Conservation (phyloP, 1,284 basidiomycete genomes). For the Lentinus polychrous region DNA sequence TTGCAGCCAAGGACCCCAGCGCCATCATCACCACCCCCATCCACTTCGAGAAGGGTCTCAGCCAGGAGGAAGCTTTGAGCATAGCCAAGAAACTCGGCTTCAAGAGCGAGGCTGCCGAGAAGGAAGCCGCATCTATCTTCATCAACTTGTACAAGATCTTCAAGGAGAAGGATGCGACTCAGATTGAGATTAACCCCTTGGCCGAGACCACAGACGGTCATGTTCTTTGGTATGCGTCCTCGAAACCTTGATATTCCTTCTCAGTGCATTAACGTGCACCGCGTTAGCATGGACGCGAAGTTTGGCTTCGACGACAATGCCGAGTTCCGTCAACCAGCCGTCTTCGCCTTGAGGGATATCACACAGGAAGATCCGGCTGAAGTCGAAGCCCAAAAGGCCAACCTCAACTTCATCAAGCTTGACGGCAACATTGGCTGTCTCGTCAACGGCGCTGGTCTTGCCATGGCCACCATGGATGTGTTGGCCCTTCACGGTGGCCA, state of each 20-base stretch:
- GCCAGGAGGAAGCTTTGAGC: conserved; percentile 63
- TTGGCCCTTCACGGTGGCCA: conserved; percentile 92
- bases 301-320: conserved; percentile 99
- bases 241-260: not conserved
- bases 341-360: conserved; percentile 88
- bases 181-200: conserved; percentile 99
- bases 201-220: conserved; percentile 92
- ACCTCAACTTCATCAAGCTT: conserved; percentile 99
- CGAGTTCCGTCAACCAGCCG: conserved; percentile 91
- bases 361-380: conserved; percentile 97
- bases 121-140: conserved; percentile 90
- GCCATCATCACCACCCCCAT: conserved; percentile 98
- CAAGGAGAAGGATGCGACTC: conserved; percentile 98
- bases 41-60: conserved; percentile 81
- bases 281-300: conserved; percentile 94
- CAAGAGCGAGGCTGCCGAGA: conserved; percentile 63
- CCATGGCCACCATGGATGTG: conserved; percentile 99
- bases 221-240: conserved; percentile 73
- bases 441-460: conserved; percentile 97
- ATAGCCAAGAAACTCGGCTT: conserved; percentile 93
- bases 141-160: conserved; percentile 94
- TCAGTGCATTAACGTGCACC: not conserved
- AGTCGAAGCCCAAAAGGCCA: conserved; percentile 91
- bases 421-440: conserved; percentile 97
- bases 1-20: conserved; percentile 92